Evolutionary conservation across 1,139 yeast species (phyloP).

Genomic region (Kazachstania sp.): DNA sequence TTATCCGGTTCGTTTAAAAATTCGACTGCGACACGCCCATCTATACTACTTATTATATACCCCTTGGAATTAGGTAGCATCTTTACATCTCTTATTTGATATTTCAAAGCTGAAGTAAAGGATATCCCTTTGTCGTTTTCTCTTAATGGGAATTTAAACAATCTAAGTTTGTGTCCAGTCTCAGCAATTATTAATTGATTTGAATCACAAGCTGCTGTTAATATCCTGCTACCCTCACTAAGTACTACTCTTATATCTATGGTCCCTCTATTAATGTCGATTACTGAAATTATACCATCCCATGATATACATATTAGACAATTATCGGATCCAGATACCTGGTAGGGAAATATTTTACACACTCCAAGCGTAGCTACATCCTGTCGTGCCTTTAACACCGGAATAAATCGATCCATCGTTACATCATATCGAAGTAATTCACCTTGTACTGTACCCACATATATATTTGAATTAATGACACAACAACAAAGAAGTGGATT

Average conservation of each 20-base stretch:
- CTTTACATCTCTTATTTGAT: slow-evolving; percentile 56
- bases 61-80: slow-evolving; percentile 56
- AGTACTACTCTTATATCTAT: slow-evolving; percentile 9
- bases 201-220: slow-evolving; percentile 52
- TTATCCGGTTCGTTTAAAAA: slow-evolving; percentile 44
- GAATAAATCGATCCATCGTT: slow-evolving; percentile 13
- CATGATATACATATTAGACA: slow-evolving; percentile 23
- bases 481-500: slow-evolving; percentile 18
- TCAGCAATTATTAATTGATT: slow-evolving; percentile 48
- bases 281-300: slow-evolving; percentile 25
- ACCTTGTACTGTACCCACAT: slow-evolving; percentile 27
- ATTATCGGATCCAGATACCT: not conserved
- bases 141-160: slow-evolving; percentile 55
- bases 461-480: slow-evolving; percentile 9
- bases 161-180: slow-evolving; percentile 36
- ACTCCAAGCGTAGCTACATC: slow-evolving; percentile 8
- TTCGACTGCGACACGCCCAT: slow-evolving; percentile 81
- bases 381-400: not conserved
- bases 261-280: slow-evolving; percentile 13
- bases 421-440: slow-evolving; percentile 21
- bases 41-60: slow-evolving; percentile 72
- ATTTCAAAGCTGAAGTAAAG: slow-evolving; percentile 66
- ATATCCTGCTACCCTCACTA: slow-evolving; percentile 39
- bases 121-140: slow-evolving; percentile 39
- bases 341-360: slow-evolving; percentile 5